phyloP scores from a whole-genome alignment of 139 green algal species.

The Coelastrella sp. region DNA sequence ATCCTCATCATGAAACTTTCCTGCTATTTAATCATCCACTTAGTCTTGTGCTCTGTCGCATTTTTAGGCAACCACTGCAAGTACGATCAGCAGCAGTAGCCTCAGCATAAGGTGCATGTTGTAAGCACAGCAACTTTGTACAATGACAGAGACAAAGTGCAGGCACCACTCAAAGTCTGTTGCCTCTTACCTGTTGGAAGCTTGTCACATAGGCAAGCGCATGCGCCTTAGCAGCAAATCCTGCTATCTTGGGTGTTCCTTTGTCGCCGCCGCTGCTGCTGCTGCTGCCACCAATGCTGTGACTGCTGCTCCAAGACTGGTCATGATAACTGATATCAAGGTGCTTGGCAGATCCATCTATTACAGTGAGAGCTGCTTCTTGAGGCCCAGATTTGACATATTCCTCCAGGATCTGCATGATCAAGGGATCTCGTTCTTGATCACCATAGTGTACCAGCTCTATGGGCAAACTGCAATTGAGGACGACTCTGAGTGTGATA shows the following conservation, averaged over 20 bases:
- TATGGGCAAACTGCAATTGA: not conserved
- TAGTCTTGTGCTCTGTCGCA: too few relatives aligned
- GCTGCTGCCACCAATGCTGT: not conserved
- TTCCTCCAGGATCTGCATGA: not conserved
- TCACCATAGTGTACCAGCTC: slow-evolving; percentile 23
- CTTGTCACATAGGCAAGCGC: slow-evolving; percentile 23
- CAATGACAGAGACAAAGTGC: too few relatives aligned
- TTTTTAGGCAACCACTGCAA: too few relatives aligned
- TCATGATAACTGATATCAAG: not conserved
- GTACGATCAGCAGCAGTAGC: too few relatives aligned
- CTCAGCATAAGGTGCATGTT: too few relatives aligned
- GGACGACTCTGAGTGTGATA: not conserved
- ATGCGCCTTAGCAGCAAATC: not conserved
- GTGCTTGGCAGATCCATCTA: not conserved
- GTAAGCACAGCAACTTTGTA: too few relatives aligned
- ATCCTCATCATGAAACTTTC: too few relatives aligned
- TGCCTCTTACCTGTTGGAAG: slow-evolving; percentile 18
- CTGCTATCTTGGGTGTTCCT: too few relatives aligned
- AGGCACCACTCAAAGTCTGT: not conserved
- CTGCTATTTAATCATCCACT: too few relatives aligned
- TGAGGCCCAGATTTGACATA: not conserved
- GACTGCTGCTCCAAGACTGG: not conserved
- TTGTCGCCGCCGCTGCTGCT: not conserved
- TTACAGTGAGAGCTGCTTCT: not conserved
- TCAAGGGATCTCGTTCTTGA: not conserved